Percentiles rank a stretch among this genome's conserved stretches.
Conservation (phyloP, 1,139 yeast genomes). For the Yamadazyma taylorii region DNA sequence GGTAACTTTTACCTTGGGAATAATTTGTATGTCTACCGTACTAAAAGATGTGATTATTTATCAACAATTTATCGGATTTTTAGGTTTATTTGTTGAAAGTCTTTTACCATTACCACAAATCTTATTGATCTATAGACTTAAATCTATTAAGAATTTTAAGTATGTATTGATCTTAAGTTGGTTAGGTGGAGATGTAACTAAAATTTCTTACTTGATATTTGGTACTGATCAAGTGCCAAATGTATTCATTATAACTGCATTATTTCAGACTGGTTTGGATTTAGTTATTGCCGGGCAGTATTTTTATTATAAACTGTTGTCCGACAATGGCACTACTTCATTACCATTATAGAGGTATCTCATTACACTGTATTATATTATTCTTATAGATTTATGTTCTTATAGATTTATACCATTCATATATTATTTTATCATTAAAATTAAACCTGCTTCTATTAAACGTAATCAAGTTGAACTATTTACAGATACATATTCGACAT, state of each 20-base stretch:
- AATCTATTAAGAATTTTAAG: constrained; percentile 77
- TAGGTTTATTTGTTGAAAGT: constrained; percentile 79
- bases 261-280: constrained; percentile 79
- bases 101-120: constrained; percentile 87
- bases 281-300: constrained; percentile 75
- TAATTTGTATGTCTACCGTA: constrained; percentile 45
- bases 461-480: constrained; percentile 8
- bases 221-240: constrained; percentile 71
- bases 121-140: constrained; percentile 63
- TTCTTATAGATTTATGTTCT: neutral
- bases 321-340: constrained; percentile 6
- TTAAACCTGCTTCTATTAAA: neutral
- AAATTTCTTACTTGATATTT: constrained; percentile 66
- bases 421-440: neutral
- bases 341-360: constrained; percentile 7
- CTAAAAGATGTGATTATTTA: constrained; percentile 42
- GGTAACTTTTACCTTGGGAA: constrained; percentile 39
- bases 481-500: constrained; percentile 60
- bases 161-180: constrained; percentile 73
- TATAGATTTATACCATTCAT: constrained; percentile 3
- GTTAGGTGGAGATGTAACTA: constrained; percentile 85
- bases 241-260: constrained; percentile 74
- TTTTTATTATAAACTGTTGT: constrained; percentile 44
- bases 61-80: constrained; percentile 64
- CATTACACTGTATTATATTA: neutral